These are phyloP conservation scores for Metarhizium sp. DNA, from an alignment of 2,329 filamentous ascomycete species.

Conservation along the genomic window DNA sequence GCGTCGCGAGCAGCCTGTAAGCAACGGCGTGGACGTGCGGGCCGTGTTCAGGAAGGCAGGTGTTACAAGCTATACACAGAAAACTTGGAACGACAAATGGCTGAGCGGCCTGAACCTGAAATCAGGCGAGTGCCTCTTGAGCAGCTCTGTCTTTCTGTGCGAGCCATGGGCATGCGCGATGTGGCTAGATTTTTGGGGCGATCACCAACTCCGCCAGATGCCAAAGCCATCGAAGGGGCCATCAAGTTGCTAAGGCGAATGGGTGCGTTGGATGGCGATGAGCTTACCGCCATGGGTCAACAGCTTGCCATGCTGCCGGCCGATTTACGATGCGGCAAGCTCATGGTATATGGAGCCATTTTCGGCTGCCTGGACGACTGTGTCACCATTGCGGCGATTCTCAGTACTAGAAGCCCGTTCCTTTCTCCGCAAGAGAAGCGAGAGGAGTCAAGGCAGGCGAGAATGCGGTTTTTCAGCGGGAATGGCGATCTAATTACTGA, in stretches of 20 bases:
- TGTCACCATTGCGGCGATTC: conserved; percentile 79
- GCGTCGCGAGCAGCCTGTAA: conserved; percentile 90
- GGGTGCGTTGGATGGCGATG: conserved; percentile 78
- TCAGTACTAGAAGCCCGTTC: conserved; percentile 86
- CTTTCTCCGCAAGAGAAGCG: conserved; percentile 73
- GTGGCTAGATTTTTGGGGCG: conserved; percentile 73
- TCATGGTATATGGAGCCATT: conserved; percentile 90
- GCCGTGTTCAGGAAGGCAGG: conserved; percentile 79
- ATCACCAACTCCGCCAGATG: conserved; percentile 82
- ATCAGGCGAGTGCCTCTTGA: conserved; percentile 89
- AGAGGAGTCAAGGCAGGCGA: conserved; percentile 70
- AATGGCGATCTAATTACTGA: conserved; percentile 89
- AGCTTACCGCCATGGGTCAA: conserved; percentile 80
- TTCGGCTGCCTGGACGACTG: conserved; percentile 88
- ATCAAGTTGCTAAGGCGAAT: conserved; percentile 71
- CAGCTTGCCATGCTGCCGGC: conserved; percentile 94
- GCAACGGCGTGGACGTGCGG: conserved; percentile 85
- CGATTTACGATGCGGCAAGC: conserved; percentile 83
- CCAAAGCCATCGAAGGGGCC: conserved; percentile 76
- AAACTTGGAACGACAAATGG: conserved; percentile 78
- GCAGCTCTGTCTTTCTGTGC: conserved; percentile 87
- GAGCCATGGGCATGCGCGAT: conserved; percentile 85
- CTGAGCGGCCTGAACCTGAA: conserved; percentile 81
- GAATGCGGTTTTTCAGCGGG: conserved; percentile 61
- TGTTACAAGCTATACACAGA: conserved; percentile 95